Percentiles rank a stretch among this genome's conserved stretches.
phyloP scores from a whole-genome alignment of 169 alveolate species.

The Plasmodium adleri region DNA sequence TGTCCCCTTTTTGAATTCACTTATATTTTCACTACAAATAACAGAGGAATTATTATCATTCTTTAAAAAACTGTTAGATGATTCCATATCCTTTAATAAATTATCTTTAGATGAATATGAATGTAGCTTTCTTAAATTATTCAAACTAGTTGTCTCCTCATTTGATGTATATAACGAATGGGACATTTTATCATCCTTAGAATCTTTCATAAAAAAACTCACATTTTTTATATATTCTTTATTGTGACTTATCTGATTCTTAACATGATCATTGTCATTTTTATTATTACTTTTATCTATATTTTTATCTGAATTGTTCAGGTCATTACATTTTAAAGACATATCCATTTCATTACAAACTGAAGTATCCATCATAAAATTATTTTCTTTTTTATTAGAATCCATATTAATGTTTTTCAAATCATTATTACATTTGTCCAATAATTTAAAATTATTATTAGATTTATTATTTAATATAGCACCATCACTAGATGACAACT shows the following conservation, averaged over 20 bases:
- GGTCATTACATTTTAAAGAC: too few species aligned
- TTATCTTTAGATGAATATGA: background rate
- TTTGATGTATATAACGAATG: background rate
- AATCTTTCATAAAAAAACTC: background rate
- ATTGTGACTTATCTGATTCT: background rate
- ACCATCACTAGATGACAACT: slow-evolving; percentile 24
- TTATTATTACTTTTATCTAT: background rate
- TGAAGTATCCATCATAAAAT: background rate
- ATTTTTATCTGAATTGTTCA: too few species aligned
- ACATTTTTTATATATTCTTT: background rate
- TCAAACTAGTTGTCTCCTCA: background rate
- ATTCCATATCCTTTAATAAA: slow-evolving; percentile 13
- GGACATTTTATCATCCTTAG: background rate
- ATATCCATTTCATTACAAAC: background rate
- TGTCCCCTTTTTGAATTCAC: background rate
- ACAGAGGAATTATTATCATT: background rate
- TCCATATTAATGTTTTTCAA: background rate
- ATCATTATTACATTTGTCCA: too few species aligned
- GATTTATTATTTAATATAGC: slow-evolving; percentile 2
- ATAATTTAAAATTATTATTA: background rate
- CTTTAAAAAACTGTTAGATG: background rate
- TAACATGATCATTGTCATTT: background rate
- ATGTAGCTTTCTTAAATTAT: background rate
- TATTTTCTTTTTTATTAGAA: background rate
- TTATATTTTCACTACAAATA: background rate